Base-by-base conservation (phyloP, 371 early-diverging fungal genomes). In the Gilbertella persicaria region DNA sequence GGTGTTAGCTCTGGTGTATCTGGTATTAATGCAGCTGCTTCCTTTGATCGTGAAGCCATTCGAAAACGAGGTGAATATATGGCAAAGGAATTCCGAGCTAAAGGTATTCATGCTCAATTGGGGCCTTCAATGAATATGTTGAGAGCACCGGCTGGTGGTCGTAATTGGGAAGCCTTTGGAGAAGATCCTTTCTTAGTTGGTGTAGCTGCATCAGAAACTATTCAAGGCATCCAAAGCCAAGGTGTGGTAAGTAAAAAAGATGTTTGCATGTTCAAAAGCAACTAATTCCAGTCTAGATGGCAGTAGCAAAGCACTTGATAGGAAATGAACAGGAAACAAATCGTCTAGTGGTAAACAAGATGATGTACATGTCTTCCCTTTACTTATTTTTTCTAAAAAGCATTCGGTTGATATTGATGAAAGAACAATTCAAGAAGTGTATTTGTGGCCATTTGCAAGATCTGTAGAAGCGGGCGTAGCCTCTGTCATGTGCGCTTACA, bases 141-240 rank as follows among this genome's bases (percentile, higher is more conserved):
- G 43, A 66, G 83, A 16, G 53, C 68, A 14, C 81, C 81, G 16
- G 42, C 58, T 14, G 69, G 62, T 21, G 86, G 86, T 20, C 66
- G 86, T 58, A 75, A 67, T 46, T 86, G 85, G 85, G 86, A 86
- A 60, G 78, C 68, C 4, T 76, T 79, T 48, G 83, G 84, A 19
- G 86, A 77, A 56, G 86, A 86, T 47, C 85, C 88, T 13, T 86
- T 58, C 45, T 66, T 86, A 13, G 62, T 77, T 10, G 78, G 74
- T 29, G 64, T 77, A 5, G 69, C 69, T 35, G 58, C 67, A 45
- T 55, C 53, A 2, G 64, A 71, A 45, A 73, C 71, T 5, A 68
- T 77, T 30, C 25, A 39, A 14, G 78, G 78, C 50, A 64, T 71
- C 17, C 78, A 77, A 57, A 64, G 64, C 14, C 57, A 67, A 40